Evolutionary conservation across 2,329 filamentous ascomycete species (phyloP).

Genomic region (Celoporthe dispersa): DNA sequence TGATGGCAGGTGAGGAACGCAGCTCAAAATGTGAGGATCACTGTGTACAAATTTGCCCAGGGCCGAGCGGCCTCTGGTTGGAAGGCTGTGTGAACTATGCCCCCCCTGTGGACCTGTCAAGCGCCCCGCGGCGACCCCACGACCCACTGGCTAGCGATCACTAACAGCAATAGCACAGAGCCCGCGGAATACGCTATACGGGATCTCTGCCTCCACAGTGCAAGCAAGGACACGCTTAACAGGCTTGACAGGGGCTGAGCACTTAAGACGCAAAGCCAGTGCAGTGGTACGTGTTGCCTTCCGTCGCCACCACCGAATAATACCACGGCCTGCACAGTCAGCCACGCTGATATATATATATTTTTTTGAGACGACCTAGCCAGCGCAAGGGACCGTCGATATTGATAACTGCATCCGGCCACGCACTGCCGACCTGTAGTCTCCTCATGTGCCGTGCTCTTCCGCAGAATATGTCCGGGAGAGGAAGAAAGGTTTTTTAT

Average conservation of each 20-base stretch:
- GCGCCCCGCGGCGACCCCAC: not conserved
- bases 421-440: not conserved
- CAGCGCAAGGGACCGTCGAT: not conserved
- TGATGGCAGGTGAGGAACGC: not conserved
- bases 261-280: not conserved
- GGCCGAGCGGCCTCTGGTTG: constrained; percentile 12
- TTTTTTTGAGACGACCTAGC: not conserved
- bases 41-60: not conserved
- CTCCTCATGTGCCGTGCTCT: not conserved
- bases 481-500: not conserved
- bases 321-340: not conserved
- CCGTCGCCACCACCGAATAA: not conserved
- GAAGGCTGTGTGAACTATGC: constrained; percentile 7
- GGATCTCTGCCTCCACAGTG: not conserved
- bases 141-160: not conserved
- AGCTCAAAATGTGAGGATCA: not conserved
- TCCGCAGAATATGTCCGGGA: not conserved
- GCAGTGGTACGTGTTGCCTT: not conserved
- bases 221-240: not conserved
- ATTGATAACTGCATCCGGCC: not conserved
- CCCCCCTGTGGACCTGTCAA: not conserved
- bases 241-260: not conserved
- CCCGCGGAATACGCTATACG: not conserved
- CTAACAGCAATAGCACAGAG: not conserved
- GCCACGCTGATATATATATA: not conserved